These are phyloP conservation scores for Euphorbia celastroides DNA, from an alignment of 441 rosid species.

Conservation along the genomic window DNA sequence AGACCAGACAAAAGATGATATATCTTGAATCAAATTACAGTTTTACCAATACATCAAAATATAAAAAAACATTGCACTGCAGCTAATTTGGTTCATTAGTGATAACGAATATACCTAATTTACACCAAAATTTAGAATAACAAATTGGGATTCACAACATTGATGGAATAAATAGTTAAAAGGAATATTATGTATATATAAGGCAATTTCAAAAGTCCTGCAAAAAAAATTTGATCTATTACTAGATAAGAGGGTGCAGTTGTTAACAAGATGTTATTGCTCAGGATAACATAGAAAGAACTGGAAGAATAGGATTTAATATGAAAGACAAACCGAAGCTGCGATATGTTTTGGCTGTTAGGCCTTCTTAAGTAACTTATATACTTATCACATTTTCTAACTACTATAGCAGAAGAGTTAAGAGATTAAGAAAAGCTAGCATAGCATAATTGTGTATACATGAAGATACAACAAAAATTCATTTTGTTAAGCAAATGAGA, in stretches of 20 bases:
- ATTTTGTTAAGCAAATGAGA: constrained; percentile 3
- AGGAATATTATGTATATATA: not conserved
- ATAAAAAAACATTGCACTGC: not conserved
- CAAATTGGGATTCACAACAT: not conserved
- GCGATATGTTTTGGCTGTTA: not conserved
- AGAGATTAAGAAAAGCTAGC: not conserved
- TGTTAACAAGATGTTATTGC: not conserved
- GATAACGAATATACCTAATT: not conserved
- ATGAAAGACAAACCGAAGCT: not conserved
- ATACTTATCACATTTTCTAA: not conserved
- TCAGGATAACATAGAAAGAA: not conserved
- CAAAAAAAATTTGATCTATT: not conserved
- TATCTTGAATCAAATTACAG: not conserved
- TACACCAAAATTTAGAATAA: not conserved
- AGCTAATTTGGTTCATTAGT: not conserved
- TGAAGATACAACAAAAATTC: not conserved
- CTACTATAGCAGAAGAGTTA: not conserved
- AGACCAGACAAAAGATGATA: not conserved
- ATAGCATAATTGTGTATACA: not conserved
- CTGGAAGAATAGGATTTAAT: not conserved
- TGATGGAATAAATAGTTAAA: not conserved
- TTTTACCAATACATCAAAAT: not conserved
- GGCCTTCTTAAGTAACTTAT: not conserved
- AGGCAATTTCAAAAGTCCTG: not conserved
- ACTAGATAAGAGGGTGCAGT: not conserved